Conservation (phyloP, 352 stramenopile species). For the Globisporangium recalcitrans region DNA sequence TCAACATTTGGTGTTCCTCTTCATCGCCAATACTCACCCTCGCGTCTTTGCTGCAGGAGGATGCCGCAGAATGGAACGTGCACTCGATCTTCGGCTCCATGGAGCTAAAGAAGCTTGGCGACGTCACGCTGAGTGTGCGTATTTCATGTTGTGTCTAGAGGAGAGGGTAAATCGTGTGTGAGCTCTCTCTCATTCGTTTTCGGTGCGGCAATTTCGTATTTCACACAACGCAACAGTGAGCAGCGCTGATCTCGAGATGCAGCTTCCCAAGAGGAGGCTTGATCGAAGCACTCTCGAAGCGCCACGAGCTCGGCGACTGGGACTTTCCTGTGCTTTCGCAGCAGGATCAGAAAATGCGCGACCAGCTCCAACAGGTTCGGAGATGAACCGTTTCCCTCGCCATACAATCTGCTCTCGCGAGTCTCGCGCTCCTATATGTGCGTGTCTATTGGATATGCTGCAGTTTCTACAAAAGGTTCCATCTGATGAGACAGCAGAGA, state of each 20-base stretch:
- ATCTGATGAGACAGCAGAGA: not conserved
- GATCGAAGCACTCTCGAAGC: slow-evolving; percentile 29
- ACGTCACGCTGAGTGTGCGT: slow-evolving; percentile 49
- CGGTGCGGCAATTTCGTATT: not conserved
- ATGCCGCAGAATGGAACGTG: slow-evolving; percentile 24
- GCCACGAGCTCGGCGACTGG: slow-evolving; percentile 57
- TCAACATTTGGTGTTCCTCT: not conserved
- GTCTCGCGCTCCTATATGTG: no score
- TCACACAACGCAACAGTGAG: slow-evolving; percentile 36
- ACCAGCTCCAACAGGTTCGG: slow-evolving; percentile 33
- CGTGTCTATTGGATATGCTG: not conserved
- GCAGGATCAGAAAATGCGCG: slow-evolving; percentile 24
- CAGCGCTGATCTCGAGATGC: slow-evolving; percentile 41
- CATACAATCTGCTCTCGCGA: no score
- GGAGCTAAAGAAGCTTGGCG: slow-evolving; percentile 38
- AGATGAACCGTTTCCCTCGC: not conserved
- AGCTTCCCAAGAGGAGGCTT: slow-evolving; percentile 28
- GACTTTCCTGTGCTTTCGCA: slow-evolving; percentile 42
- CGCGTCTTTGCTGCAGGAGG: not conserved
- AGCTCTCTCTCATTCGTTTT: not conserved
- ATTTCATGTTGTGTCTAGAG: no score
- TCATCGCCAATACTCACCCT: not conserved
- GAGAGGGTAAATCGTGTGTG: no score
- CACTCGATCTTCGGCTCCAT: slow-evolving; percentile 45
- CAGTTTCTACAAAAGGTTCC: slow-evolving; percentile 7